Evolutionary conservation across 78 protist species (phyloP).

Genomic region (Dictyostelium capitatum): DNA sequence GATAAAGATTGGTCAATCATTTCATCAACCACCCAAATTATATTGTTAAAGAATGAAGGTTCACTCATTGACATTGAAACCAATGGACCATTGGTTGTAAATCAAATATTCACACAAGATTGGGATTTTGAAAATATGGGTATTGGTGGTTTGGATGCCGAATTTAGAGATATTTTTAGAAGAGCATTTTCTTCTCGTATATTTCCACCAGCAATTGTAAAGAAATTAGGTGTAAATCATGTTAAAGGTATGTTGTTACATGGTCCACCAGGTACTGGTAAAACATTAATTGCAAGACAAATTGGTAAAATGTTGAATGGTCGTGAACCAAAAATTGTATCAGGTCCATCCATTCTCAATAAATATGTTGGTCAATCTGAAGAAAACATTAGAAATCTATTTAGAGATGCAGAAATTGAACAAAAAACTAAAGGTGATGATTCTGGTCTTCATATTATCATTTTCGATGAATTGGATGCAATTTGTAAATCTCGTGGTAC

Average conservation of each 20-base stretch:
- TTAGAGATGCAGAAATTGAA: conserved; percentile 91
- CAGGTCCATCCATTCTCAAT: conserved; percentile 89
- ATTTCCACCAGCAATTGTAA: conserved; percentile 93
- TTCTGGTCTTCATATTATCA: conserved; percentile 97
- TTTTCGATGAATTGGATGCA: conserved; percentile 99
- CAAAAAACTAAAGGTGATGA: conserved; percentile 93
- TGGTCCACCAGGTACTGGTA: conserved; percentile 99
- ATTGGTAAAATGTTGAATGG: conserved; percentile 99
- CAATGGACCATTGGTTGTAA: conserved; percentile 40
- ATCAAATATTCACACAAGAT: conserved; percentile 82
- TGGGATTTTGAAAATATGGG: conserved; percentile 97
- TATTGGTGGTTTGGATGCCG: conserved; percentile 97
- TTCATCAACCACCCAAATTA: conserved; percentile 29
- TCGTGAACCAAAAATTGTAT: conserved; percentile 95
- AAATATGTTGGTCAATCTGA: conserved; percentile 98
- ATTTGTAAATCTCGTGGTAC: conserved; percentile 97
- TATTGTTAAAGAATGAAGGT: conserved; percentile 25
- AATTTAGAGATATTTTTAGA: conserved; percentile 96
- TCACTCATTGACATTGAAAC: conserved; percentile 45
- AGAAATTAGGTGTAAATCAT: conserved; percentile 96
- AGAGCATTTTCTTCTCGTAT: conserved; percentile 99
- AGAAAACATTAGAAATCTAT: conserved; percentile 97
- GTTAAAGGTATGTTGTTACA: conserved; percentile 96
- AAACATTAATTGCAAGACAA: conserved; percentile 99
- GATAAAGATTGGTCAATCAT: conserved; percentile 45